Conservation (phyloP, 345 rosid genomes). For the Eucalyptus brandiana region DNA sequence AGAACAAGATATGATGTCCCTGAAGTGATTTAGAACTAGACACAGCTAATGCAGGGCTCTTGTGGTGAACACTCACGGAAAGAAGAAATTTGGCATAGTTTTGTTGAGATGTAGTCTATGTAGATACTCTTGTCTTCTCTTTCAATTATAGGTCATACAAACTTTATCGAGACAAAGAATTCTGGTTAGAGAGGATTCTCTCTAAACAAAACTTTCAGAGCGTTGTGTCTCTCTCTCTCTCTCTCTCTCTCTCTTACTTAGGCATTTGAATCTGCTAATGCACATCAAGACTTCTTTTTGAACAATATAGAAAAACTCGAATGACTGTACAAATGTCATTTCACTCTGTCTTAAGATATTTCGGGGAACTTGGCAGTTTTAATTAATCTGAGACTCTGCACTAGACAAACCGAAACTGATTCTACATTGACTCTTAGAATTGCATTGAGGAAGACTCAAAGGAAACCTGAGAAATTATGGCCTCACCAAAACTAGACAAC, state of each 20-base stretch:
- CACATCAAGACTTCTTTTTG: background rate
- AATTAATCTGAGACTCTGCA: background rate
- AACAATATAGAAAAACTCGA: background rate
- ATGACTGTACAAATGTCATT: background rate
- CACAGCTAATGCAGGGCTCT: background rate
- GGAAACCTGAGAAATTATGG: background rate
- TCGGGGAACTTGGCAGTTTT: background rate
- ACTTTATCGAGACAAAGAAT: background rate
- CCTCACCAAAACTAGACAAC: background rate
- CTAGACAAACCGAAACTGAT: background rate
- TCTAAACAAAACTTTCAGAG: background rate
- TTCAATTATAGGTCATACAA: background rate
- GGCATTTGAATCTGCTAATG: background rate
- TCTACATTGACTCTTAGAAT: background rate
- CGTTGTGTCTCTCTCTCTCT: background rate
- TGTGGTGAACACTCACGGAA: background rate
- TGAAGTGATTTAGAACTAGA: background rate
- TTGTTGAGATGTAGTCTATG: background rate
- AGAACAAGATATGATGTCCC: conserved; percentile 8
- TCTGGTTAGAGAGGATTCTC: background rate
- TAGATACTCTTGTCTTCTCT: background rate
- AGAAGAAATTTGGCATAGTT: background rate
- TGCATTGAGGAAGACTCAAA: background rate
- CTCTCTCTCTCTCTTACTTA: background rate
- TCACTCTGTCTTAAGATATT: background rate